These are phyloP conservation scores for Coniella lustricola DNA, from an alignment of 2,329 filamentous ascomycete genomes.

Conservation along the genomic window DNA sequence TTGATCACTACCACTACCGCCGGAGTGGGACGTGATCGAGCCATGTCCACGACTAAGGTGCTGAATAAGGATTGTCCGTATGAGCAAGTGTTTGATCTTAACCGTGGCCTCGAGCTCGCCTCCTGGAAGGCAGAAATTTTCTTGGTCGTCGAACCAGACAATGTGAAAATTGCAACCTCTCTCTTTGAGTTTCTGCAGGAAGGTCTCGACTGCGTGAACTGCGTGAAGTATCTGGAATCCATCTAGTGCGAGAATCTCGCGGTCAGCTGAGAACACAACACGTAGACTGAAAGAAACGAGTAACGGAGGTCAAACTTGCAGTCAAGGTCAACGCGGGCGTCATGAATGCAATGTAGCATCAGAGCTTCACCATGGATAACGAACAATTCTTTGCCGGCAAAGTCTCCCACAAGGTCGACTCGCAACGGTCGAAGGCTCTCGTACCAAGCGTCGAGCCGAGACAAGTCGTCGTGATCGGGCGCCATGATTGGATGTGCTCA, in stretches of 20 bases:
- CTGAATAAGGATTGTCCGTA: conserved; percentile 55
- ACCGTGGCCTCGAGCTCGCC: conserved; percentile 21
- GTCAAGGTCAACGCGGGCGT: conserved; percentile 56
- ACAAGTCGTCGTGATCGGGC: neutral
- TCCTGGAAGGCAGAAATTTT: conserved; percentile 48
- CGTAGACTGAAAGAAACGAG: neutral
- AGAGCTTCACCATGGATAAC: conserved; percentile 67
- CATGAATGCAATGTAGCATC: conserved; percentile 56
- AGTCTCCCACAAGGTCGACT: conserved; percentile 69
- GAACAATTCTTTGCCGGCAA: conserved; percentile 66
- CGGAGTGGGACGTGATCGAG: neutral
- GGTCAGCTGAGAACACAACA: neutral
- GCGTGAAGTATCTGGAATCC: conserved; percentile 69
- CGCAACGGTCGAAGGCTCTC: conserved; percentile 20
- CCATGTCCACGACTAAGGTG: conserved; percentile 41
- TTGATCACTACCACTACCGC: neutral
- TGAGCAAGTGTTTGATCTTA: conserved; percentile 49
- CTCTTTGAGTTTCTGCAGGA: conserved; percentile 52
- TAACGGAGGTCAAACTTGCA: conserved; percentile 25
- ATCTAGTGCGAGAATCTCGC: conserved; percentile 23
- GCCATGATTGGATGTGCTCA: conserved; percentile 3
- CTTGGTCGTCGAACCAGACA: conserved; percentile 57
- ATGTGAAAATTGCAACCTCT: conserved; percentile 66
- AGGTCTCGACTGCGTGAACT: conserved; percentile 59
- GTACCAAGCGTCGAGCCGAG: conserved; percentile 14